A percentile compares a stretch with the other conserved stretches of the same genome.
phyloP scores from a whole-genome alignment of 345 rosid species.

The Viola odorata region DNA sequence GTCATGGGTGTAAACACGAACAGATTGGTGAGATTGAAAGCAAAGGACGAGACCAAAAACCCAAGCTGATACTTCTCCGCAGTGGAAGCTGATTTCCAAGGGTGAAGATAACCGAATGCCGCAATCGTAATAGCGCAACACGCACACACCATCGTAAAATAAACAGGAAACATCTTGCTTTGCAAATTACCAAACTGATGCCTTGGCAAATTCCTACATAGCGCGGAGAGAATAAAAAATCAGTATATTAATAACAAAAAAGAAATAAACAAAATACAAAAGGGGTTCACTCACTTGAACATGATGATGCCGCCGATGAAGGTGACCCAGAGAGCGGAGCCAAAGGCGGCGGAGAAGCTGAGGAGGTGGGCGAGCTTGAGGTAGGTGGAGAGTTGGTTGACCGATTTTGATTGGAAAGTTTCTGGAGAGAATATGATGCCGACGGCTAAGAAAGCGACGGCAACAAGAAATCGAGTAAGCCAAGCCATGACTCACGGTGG shows the following conservation, averaged over 20 bases:
- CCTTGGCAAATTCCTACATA: conserved; percentile 70
- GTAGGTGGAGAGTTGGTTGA: conserved; percentile 37
- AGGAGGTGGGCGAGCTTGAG: conserved; percentile 86
- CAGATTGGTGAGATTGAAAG: conserved; percentile 81
- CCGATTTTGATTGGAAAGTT: conserved; percentile 66
- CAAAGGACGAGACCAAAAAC: conserved; percentile 71
- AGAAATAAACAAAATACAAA: not conserved
- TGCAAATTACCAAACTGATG: conserved; percentile 93
- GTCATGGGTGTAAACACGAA: conserved; percentile 93
- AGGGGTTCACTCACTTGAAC: conserved; percentile 58
- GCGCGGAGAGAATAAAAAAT: not conserved
- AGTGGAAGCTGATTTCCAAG: conserved; percentile 74
- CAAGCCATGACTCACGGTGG: conserved; percentile 55
- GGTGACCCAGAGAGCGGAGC: conserved; percentile 94
- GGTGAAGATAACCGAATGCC: conserved; percentile 79
- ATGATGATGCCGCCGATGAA: conserved; percentile 98
- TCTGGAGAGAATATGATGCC: conserved; percentile 89
- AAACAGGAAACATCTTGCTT: conserved; percentile 98
- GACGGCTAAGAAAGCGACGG: conserved; percentile 66
- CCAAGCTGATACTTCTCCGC: conserved; percentile 89
- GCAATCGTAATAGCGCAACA: conserved; percentile 69
- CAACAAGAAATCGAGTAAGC: conserved; percentile 60
- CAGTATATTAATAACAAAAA: not conserved
- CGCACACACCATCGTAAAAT: conserved; percentile 67
- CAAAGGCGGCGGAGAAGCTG: conserved; percentile 91